These are phyloP conservation scores for Sinapis alba DNA, from an alignment of 441 rosid species.

Conservation along the genomic window DNA sequence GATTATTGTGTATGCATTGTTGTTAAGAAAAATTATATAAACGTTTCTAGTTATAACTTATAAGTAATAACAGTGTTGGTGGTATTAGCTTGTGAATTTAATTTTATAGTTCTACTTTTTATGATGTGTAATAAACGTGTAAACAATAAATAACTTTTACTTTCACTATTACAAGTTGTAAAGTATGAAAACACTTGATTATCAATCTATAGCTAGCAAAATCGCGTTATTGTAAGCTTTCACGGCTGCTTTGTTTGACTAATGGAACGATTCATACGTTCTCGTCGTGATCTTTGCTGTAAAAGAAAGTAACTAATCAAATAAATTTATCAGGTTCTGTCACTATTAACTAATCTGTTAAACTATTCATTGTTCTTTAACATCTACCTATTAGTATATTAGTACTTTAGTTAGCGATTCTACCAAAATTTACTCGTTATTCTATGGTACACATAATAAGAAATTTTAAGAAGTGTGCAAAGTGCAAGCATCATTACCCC, in stretches of 20 bases:
- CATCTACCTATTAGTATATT: conserved; percentile 8
- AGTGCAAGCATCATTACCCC: conserved; percentile 38
- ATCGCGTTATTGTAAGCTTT: conserved; percentile 34
- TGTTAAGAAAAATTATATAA: no score
- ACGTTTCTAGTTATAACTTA: no score
- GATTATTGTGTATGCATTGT: no score
- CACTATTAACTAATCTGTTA: conserved; percentile 29
- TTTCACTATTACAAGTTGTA: neutral
- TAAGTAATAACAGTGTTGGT: neutral
- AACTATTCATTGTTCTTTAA: conserved; percentile 9
- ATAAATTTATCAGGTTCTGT: conserved; percentile 20
- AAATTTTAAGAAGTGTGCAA: conserved; percentile 36
- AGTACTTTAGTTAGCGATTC: conserved; percentile 7
- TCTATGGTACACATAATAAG: conserved; percentile 38
- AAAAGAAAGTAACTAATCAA: conserved; percentile 24
- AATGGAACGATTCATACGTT: conserved; percentile 23
- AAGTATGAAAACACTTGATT: neutral
- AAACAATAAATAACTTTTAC: neutral
- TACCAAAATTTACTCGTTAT: conserved; percentile 28
- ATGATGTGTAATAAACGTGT: neutral
- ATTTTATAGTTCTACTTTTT: conserved; percentile 16
- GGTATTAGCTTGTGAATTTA: conserved; percentile 1
- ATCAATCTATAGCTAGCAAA: conserved; percentile 34
- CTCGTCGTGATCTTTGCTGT: conserved; percentile 37
- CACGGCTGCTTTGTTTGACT: conserved; percentile 43